A percentile compares a stretch with the other conserved stretches of the same genome.
These are phyloP conservation scores for Neurospora sp. DNA, from an alignment of 495 filamentous ascomycete species.

Conservation along the genomic window DNA sequence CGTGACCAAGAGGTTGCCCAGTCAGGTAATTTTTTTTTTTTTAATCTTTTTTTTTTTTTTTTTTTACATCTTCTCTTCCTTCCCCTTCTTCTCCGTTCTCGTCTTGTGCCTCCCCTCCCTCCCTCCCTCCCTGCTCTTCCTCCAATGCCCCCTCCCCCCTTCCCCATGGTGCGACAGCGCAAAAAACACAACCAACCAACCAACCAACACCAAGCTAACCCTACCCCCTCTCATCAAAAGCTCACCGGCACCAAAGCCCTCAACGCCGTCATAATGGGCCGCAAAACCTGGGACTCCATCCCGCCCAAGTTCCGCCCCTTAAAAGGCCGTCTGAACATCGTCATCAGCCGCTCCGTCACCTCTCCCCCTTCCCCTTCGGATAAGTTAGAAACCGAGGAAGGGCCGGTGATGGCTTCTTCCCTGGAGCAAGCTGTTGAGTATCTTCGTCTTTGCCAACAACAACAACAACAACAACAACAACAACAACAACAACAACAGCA, in stretches of 20 bases:
- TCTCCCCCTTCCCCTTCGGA: background rate
- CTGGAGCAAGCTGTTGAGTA: constrained; percentile 49
- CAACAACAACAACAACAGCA: constrained; percentile 18
- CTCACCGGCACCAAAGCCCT: constrained; percentile 8
- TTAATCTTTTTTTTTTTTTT: background rate
- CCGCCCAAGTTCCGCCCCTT: constrained; percentile 69
- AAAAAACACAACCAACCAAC: background rate
- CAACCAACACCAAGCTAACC: background rate
- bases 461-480: constrained; percentile 12
- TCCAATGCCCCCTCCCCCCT: too few relatives aligned
- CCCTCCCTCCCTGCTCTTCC: too few relatives aligned
- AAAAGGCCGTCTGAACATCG: constrained; percentile 63
- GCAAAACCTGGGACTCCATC: constrained; percentile 89
- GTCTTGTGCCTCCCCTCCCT: background rate
- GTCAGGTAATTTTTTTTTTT: constrained; percentile 3
- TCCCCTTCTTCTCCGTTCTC: background rate
- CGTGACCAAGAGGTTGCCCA: constrained; percentile 60
- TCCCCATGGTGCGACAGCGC: background rate
- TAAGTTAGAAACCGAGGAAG: constrained; percentile 2
- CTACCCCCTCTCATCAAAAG: background rate
- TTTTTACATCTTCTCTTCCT: background rate
- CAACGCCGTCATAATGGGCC: constrained; percentile 93
- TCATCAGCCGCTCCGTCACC: constrained; percentile 49
- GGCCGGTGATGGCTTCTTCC: constrained; percentile 24
- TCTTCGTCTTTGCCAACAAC: constrained; percentile 8